Percentiles rank a stretch among this genome's conserved stretches.
Conservation (phyloP, 2,329 filamentous ascomycete genomes). For the Colletotrichum navitas region DNA sequence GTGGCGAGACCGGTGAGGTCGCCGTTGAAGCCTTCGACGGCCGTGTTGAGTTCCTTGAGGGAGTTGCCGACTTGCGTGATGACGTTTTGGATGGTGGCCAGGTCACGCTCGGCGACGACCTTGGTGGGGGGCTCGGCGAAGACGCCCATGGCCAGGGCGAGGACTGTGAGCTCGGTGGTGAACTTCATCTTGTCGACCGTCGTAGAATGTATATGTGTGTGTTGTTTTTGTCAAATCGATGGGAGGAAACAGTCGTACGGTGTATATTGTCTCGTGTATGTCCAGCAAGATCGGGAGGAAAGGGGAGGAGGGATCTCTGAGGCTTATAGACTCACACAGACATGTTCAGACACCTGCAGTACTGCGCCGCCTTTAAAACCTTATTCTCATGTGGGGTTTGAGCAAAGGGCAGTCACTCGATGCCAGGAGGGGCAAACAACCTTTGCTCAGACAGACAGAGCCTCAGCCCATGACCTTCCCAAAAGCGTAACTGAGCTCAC, state of each 20-base stretch:
- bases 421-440: constrained; percentile 36
- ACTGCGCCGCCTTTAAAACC: neutral
- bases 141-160: constrained; percentile 41
- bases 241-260: neutral
- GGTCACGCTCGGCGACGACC: constrained; percentile 40
- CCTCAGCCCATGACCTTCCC: constrained; percentile 40
- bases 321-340: constrained; percentile 41
- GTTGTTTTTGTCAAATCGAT: constrained; percentile 13
- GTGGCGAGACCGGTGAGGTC: constrained; percentile 42
- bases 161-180: constrained; percentile 39
- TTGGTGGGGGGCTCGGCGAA: constrained; percentile 39
- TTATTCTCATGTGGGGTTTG: neutral
- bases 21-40: constrained; percentile 46
- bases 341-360: constrained; percentile 1
- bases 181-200: constrained; percentile 43
- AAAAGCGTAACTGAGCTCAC: constrained; percentile 40
- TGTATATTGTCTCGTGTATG: constrained; percentile 25
- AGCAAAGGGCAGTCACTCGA: neutral
- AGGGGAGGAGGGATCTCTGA: constrained; percentile 21
- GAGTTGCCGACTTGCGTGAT: constrained; percentile 39
- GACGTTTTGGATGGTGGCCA: constrained; percentile 40
- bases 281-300: constrained; percentile 24
- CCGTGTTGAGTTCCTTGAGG: constrained; percentile 45
- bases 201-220: neutral
- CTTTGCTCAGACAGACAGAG: constrained; percentile 38